Evolutionary conservation across 352 stramenopile species (phyloP), one percentile per base, ranked within the genome.

Genomic region (Globisporangium mamillatum): DNA sequence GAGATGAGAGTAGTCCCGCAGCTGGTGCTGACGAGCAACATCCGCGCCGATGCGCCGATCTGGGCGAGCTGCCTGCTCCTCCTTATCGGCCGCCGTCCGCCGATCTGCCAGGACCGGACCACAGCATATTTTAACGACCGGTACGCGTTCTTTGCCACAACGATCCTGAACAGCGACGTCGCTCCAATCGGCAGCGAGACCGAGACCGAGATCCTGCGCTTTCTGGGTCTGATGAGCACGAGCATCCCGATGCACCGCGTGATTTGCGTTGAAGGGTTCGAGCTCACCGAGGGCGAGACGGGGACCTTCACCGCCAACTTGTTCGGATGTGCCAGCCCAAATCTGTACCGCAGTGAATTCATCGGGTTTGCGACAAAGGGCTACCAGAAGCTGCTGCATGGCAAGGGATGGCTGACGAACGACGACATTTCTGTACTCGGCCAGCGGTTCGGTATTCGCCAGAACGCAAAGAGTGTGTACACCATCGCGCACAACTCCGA

Each of bases 291-390:
- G 22, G 29, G 22, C 2, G 27, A 16, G 16, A 66, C 57, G 1
- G 64, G 69, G 8, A 56, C 53, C n/a, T 74, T 71, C 34, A 57
- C 38, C 22, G 32, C 62, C 1, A 70, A n/a, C 1, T 44, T 74
- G 36, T 76, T 60, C 25, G 71, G 68, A 55, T 77, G 71, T 27
- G 67, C 67, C n/a, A 77, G 71, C 22, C 57, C 67, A 6, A 77
- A 73, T 24, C 22, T 69, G 27, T 75, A 57, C 32, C 29, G 53
- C 18, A 66, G 34, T 24, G 53, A 60, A 22, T 75, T 72, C 24
- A 56, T 67, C 18, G 70, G 69, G 3, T 41, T 73, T 9, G 58
- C 60, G 14, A 62, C 61, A n/a, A 63, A 53, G 9, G 25, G 32
- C n/a, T 72, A 67, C 38, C 16, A 56, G 14, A 25, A 63, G 22